Base-by-base conservation (phyloP, 2,329 filamentous ascomycete species). In the Emmonsiellopsis sp. region DNA sequence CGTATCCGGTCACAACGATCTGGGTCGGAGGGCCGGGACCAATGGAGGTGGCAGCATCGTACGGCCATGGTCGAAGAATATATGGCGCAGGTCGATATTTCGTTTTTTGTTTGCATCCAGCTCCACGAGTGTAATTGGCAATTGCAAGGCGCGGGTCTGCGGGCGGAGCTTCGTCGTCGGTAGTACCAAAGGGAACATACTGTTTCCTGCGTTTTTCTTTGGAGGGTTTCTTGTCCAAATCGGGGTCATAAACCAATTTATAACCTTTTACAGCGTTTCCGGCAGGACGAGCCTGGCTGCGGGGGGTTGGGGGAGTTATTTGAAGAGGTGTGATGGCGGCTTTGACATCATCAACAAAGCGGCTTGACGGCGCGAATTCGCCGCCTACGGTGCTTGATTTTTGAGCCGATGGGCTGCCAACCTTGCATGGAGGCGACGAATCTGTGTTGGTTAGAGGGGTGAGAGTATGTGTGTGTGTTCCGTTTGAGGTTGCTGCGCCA, bases 1-100 rank as follows among this genome's bases (percentile, higher is more conserved):
- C 93, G 67, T 96, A 96, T n/a, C 90, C 89, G n/a, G 85, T 91
- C 16, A 96, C 89, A 3, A 97, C 85, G 48, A 98, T 83, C 67
- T 95, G 89, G 2, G 87, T 89, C 1, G 93, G 89, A 11, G 92
- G 92, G 0, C 89, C 89, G 26, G 90, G 89, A 0, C 91, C 92
- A 62, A 94, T 83, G 2, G 92, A 95, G 4, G 89, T 89, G 62
- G 83, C 83, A 5, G 84, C 74, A 67, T 97, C 91, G 70, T 89
- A 93, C 30, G 81, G 72, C 70, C 94, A 96, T 20, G 87, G 85
- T 66, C 83, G 87, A 50, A 95, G 74, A 56, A 86, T 84, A 71
- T 95, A 95, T 79, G 81, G 65, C 81, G 86, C 65, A 84, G 74
- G 62, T 82, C 88, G 59, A 82, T 85, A 74, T 85, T 92, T 66